These are phyloP conservation scores for Abrus pulchellus DNA, from an alignment of 306 rosid species.

Conservation along the genomic window DNA sequence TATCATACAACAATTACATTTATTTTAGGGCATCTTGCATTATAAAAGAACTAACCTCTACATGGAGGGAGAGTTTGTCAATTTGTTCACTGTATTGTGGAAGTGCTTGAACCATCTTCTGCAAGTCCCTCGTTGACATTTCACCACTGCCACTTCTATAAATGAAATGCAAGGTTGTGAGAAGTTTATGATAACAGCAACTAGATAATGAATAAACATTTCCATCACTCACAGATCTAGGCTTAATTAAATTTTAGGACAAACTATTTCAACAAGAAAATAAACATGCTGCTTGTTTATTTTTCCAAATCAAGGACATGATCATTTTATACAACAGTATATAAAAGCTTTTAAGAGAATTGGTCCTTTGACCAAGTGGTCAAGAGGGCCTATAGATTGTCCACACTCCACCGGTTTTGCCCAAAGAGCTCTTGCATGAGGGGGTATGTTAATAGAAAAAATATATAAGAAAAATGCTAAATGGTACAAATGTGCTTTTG, in stretches of 20 bases:
- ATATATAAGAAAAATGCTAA: conserved; percentile 14
- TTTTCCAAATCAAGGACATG: conserved; percentile 26
- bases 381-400: not conserved
- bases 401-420: not conserved
- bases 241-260: conserved; percentile 22
- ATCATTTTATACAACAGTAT: conserved; percentile 27
- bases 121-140: conserved; percentile 93
- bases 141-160: conserved; percentile 76
- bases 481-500: not conserved
- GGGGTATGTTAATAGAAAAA: conserved; percentile 4
- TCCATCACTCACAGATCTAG: conserved; percentile 33
- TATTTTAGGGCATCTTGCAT: conserved; percentile 27
- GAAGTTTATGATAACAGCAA: conserved; percentile 26
- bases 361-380: conserved; percentile 5
- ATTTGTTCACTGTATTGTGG: conserved; percentile 99
- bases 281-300: conserved; percentile 11
- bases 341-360: conserved; percentile 27
- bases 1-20: conserved; percentile 29
- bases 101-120: conserved; percentile 99
- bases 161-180: conserved; percentile 46
- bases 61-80: conserved; percentile 98
- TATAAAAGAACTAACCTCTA: conserved; percentile 77
- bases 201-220: conserved; percentile 33
- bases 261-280: conserved; percentile 27
- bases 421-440: not conserved